phyloP scores from a whole-genome alignment of 108 stramenopile species.

The Pseudonitzschia delicatissima region DNA sequence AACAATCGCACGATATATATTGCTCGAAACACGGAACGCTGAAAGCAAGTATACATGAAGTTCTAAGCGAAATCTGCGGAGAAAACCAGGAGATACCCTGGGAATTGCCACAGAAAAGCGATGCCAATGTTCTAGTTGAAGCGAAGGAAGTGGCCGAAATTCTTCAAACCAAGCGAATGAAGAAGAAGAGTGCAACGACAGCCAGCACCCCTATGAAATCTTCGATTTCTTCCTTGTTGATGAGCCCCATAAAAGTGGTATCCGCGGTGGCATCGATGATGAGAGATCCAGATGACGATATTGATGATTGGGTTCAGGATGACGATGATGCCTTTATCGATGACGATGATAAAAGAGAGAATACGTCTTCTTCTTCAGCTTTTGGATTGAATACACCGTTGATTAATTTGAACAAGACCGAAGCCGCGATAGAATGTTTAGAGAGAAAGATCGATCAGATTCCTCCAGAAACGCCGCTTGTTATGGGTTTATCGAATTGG shows the following conservation, averaged over 20 bases:
- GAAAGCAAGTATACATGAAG: conserved; percentile 15
- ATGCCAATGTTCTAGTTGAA: not conserved
- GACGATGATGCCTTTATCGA: conserved; percentile 11
- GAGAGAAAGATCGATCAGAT: not conserved
- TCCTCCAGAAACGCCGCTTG: not conserved
- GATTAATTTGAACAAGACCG: not conserved
- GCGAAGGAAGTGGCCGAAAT: conserved; percentile 9
- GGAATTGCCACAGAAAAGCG: conserved; percentile 11
- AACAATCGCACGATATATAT: conserved; percentile 21
- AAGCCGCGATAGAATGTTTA: conserved; percentile 7
- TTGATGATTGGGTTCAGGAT: conserved; percentile 13
- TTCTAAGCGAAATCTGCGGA: conserved; percentile 8
- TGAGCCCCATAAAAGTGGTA: not conserved
- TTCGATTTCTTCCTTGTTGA: not conserved
- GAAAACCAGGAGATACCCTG: conserved; percentile 20
- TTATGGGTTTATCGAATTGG: conserved; percentile 10
- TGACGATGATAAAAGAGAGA: not conserved
- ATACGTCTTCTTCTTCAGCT: not conserved
- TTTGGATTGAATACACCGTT: conserved; percentile 1
- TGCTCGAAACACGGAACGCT: conserved; percentile 16
- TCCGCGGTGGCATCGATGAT: conserved; percentile 1
- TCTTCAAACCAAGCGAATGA: not conserved
- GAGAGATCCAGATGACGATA: not conserved
- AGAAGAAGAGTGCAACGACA: not conserved
- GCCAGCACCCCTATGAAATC: not conserved